Percentiles rank a stretch among this genome's conserved stretches.
These are phyloP conservation scores for Russula brevipes DNA, from an alignment of 768 basidiomycete genomes.

Conservation along the genomic window DNA sequence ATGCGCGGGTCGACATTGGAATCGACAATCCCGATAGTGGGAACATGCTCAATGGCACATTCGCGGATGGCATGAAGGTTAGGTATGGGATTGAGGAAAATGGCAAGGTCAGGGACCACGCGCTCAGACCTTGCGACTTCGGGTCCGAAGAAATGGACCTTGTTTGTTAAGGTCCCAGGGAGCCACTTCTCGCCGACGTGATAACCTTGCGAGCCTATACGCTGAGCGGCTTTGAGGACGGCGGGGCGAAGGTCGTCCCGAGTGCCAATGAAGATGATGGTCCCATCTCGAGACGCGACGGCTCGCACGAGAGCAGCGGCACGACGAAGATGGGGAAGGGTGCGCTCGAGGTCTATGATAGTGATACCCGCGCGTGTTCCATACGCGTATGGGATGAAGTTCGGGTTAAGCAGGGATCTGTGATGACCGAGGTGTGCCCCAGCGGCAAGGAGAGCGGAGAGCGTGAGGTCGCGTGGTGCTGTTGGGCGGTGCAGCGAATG, in stretches of 20 bases:
- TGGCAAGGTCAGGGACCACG: slow-evolving; percentile 77
- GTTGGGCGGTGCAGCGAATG: slow-evolving; percentile 61
- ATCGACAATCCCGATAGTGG: slow-evolving; percentile 92
- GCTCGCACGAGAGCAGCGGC: slow-evolving; percentile 84
- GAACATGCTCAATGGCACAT: slow-evolving; percentile 83
- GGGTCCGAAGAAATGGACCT: slow-evolving; percentile 62
- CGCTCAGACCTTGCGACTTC: slow-evolving; percentile 48
- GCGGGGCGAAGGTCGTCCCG: slow-evolving; percentile 69
- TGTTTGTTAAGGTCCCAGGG: slow-evolving; percentile 93
- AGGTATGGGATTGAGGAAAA: slow-evolving; percentile 85
- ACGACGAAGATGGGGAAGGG: slow-evolving; percentile 84
- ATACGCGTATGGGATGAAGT: slow-evolving; percentile 89
- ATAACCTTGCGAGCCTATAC: slow-evolving; percentile 76
- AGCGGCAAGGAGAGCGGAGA: slow-evolving; percentile 86
- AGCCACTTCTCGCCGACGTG: slow-evolving; percentile 87
- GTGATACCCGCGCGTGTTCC: slow-evolving; percentile 86
- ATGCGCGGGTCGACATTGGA: slow-evolving; percentile 93
- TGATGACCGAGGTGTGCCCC: slow-evolving; percentile 95
- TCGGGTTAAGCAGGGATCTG: slow-evolving; percentile 76
- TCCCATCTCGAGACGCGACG: slow-evolving; percentile 74
- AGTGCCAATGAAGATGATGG: slow-evolving; percentile 87
- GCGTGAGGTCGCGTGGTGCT: slow-evolving; percentile 57
- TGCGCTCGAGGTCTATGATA: slow-evolving; percentile 92
- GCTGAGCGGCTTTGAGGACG: slow-evolving; percentile 72
- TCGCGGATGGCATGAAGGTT: slow-evolving; percentile 87